Evolutionary conservation across 2,329 filamentous ascomycete species (phyloP).

Genomic region (Ceratocystis huliohia): DNA sequence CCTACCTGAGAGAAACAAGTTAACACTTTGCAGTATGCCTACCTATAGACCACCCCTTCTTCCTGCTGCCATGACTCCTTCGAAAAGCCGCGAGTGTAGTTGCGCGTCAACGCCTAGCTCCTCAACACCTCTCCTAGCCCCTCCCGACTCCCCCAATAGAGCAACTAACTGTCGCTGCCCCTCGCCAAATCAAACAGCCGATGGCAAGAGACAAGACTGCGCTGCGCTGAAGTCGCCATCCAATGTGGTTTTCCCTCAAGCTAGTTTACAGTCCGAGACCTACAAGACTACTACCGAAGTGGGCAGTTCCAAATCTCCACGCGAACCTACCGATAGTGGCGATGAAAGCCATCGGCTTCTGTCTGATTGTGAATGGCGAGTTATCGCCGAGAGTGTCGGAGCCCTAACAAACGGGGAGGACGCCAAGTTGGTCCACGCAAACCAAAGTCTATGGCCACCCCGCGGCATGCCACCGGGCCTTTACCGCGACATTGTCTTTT

Average conservation of each 20-base stretch:
- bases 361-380: slow-evolving; percentile 15
- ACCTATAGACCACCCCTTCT: neutral
- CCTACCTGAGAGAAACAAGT: neutral
- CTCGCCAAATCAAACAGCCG: neutral
- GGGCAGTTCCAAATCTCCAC: neutral
- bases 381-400: slow-evolving; percentile 19
- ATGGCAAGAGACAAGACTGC: neutral
- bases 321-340: neutral
- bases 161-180: neutral
- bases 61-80: neutral
- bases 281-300: too few species aligned
- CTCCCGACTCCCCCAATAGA: neutral
- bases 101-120: neutral
- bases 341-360: slow-evolving; percentile 11
- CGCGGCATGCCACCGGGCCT: slow-evolving; percentile 37
- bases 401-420: slow-evolving; percentile 27
- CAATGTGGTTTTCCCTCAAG: too few species aligned
- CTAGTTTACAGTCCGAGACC: neutral
- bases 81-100: neutral
- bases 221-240: neutral
- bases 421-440: slow-evolving; percentile 32
- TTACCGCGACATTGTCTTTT: slow-evolving; percentile 36
- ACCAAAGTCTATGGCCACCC: slow-evolving; percentile 34
- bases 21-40: neutral
- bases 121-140: neutral